These are phyloP conservation scores for Immersiella caudata DNA, from an alignment of 495 filamentous ascomycete genomes.

Conservation along the genomic window DNA sequence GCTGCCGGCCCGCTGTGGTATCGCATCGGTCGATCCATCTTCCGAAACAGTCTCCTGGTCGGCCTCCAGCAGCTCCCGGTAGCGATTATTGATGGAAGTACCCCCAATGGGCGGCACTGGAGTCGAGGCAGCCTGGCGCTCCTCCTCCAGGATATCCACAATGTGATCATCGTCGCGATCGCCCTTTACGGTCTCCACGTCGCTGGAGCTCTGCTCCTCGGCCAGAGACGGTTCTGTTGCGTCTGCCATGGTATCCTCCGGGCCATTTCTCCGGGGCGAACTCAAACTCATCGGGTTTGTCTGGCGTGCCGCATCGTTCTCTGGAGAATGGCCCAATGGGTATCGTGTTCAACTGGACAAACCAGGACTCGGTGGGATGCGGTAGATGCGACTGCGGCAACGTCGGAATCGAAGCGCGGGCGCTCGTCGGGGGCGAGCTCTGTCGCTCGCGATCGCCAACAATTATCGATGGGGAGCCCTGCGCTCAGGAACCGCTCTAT, in stretches of 20 bases:
- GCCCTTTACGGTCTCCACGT: slow-evolving; percentile 50
- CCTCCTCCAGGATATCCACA: slow-evolving; percentile 45
- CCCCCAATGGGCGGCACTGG: slow-evolving; percentile 32
- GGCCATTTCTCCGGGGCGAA: slow-evolving; percentile 51
- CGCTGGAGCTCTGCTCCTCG: slow-evolving; percentile 42
- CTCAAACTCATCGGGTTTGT: slow-evolving; percentile 53
- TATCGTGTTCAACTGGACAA: not conserved
- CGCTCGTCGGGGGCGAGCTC: not conserved
- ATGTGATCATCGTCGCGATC: slow-evolving; percentile 46
- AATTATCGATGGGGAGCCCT: not conserved
- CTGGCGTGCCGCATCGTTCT: slow-evolving; percentile 41
- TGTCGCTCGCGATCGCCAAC: not conserved
- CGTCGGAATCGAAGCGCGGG: slow-evolving; percentile 3
- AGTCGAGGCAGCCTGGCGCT: slow-evolving; percentile 31
- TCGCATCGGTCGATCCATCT: slow-evolving; percentile 47
- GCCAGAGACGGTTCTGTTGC: slow-evolving; percentile 42
- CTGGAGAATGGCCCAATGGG: not conserved
- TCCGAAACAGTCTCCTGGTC: slow-evolving; percentile 48
- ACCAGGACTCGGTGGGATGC: not conserved
- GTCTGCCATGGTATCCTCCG: slow-evolving; percentile 44
- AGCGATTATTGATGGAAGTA: slow-evolving; percentile 48
- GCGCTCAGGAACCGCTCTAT: not conserved
- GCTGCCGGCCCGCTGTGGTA: slow-evolving; percentile 46
- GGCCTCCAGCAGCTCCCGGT: slow-evolving; percentile 47
- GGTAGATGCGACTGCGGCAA: slow-evolving; percentile 7